Percentiles rank a stretch among this genome's conserved stretches.
Evolutionary conservation across 331 rosid genomes (phyloP).

Genomic region (Prunus yedoensis): DNA sequence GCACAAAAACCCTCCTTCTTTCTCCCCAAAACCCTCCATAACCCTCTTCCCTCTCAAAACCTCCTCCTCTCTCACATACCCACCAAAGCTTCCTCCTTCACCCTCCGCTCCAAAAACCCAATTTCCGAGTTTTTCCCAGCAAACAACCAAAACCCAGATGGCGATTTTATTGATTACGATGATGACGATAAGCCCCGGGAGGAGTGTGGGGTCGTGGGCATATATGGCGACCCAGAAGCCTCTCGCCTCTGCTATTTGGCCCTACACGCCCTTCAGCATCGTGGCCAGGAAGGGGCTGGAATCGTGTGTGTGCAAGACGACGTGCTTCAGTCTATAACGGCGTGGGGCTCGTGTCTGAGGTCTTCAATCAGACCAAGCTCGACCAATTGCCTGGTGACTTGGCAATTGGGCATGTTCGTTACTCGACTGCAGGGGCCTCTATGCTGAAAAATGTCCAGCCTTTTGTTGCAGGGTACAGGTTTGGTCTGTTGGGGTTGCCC

Average conservation of each 20-base stretch:
- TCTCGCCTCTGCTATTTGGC: conserved; percentile 72
- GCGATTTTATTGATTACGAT: neutral
- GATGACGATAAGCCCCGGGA: conserved; percentile 79
- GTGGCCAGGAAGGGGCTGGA: conserved; percentile 95
- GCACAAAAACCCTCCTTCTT: conserved; percentile 5
- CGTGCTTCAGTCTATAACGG: conserved; percentile 58
- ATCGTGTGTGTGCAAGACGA: conserved; percentile 60
- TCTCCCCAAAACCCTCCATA: conserved; percentile 30
- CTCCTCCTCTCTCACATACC: neutral
- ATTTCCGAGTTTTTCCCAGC: conserved; percentile 33
- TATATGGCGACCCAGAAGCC: conserved; percentile 81
- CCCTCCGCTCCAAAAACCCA: conserved; percentile 30
- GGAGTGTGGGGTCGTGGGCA: conserved; percentile 91
- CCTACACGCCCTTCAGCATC: conserved; percentile 92
- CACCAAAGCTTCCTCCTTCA: conserved; percentile 21
- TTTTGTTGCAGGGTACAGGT: conserved; percentile 75
- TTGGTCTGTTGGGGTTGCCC: conserved; percentile 89
- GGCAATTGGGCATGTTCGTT: conserved; percentile 85
- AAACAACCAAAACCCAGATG: conserved; percentile 19
- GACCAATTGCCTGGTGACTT: conserved; percentile 53
- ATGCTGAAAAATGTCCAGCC: conserved; percentile 86
- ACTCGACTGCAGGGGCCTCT: conserved; percentile 82
- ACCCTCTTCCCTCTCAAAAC: conserved; percentile 24
- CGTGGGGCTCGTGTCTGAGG: conserved; percentile 82
- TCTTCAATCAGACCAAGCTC: conserved; percentile 61